A percentile compares a stretch with the other conserved stretches of the same genome.
These are phyloP conservation scores for Penicillium taxi DNA, from an alignment of 495 filamentous ascomycete genomes.

Conservation along the genomic window DNA sequence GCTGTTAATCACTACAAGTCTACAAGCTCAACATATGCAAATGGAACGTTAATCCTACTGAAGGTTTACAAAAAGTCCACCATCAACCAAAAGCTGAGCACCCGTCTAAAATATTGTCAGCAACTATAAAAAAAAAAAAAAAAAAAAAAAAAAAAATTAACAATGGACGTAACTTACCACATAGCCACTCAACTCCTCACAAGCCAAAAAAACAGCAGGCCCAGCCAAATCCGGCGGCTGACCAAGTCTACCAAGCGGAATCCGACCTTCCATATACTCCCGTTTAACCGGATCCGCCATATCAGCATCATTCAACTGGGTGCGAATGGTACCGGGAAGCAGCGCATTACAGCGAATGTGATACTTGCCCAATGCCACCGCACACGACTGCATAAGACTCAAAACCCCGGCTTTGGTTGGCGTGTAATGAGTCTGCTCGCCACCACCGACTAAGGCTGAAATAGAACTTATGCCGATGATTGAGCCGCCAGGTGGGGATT, in stretches of 20 bases:
- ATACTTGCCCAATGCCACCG: constrained; percentile 68
- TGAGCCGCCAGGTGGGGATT: constrained; percentile 56
- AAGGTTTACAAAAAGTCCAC: constrained; percentile 64
- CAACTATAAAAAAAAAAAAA: constrained; percentile 1
- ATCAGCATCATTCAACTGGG: constrained; percentile 82
- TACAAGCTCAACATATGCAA: no score
- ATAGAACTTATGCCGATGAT: constrained; percentile 85
- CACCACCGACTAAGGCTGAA: constrained; percentile 76
- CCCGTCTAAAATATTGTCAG: no score
- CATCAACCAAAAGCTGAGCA: constrained; percentile 79
- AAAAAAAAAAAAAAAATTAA: constrained; percentile 3
- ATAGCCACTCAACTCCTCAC: constrained; percentile 66
- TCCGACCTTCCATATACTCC: constrained; percentile 74
- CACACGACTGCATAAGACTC: constrained; percentile 77
- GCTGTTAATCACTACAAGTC: no score
- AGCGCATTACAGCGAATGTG: constrained; percentile 78
- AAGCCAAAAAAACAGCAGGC: constrained; percentile 80
- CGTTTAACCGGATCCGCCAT: constrained; percentile 59
- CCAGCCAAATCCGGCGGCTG: constrained; percentile 63
- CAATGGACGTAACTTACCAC: constrained; percentile 37
- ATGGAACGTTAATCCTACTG: constrained; percentile 58
- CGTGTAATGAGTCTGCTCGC: constrained; percentile 76
- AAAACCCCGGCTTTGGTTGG: constrained; percentile 84
- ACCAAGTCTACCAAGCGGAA: constrained; percentile 70
- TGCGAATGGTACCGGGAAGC: constrained; percentile 76